phyloP scores from a whole-genome alignment of 2,329 filamentous ascomycete species.

The Colletotrichum sublineola region DNA sequence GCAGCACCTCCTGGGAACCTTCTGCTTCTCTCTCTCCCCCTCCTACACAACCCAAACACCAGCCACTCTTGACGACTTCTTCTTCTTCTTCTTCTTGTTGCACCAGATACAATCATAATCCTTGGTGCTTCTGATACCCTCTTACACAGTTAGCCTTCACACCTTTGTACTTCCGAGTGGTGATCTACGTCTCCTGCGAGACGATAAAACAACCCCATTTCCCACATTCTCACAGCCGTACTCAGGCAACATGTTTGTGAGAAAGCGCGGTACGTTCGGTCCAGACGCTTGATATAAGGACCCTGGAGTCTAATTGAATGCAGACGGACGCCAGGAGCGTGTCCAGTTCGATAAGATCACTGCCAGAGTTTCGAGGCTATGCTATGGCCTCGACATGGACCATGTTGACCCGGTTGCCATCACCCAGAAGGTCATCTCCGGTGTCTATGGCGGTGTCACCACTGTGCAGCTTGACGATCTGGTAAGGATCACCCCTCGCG shows the following conservation, averaged over 20 bases:
- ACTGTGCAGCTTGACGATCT: slow-evolving; percentile 97
- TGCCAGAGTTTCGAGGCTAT: slow-evolving; percentile 95
- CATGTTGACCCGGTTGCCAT: slow-evolving; percentile 98
- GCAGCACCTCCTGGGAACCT: slow-evolving; percentile 35
- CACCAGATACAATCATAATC: slow-evolving; percentile 14
- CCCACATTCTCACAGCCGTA: slow-evolving; percentile 18
- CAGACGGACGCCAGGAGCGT: slow-evolving; percentile 99
- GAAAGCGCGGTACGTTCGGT: slow-evolving; percentile 69
- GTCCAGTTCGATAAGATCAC: slow-evolving; percentile 99
- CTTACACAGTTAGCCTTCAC: slow-evolving; percentile 10
- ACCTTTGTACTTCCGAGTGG: slow-evolving; percentile 10
- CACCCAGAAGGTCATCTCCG: slow-evolving; percentile 99
- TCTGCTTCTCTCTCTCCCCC: slow-evolving; percentile 15
- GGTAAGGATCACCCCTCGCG: slow-evolving; percentile 68
- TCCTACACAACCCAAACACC: slow-evolving; percentile 32
- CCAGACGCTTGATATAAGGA: not conserved
- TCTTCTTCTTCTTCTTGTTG: slow-evolving; percentile 7
- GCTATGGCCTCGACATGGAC: slow-evolving; percentile 94
- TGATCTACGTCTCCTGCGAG: slow-evolving; percentile 2
- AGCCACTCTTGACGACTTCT: slow-evolving; percentile 12
- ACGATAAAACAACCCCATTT: not conserved
- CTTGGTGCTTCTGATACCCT: slow-evolving; percentile 29
- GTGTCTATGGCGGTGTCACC: slow-evolving; percentile 98
- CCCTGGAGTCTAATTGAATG: not conserved
- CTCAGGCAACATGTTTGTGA: slow-evolving; percentile 68